Base-by-base conservation (phyloP, 2,329 filamentous ascomycete species). In the Colletotrichum melonis region DNA sequence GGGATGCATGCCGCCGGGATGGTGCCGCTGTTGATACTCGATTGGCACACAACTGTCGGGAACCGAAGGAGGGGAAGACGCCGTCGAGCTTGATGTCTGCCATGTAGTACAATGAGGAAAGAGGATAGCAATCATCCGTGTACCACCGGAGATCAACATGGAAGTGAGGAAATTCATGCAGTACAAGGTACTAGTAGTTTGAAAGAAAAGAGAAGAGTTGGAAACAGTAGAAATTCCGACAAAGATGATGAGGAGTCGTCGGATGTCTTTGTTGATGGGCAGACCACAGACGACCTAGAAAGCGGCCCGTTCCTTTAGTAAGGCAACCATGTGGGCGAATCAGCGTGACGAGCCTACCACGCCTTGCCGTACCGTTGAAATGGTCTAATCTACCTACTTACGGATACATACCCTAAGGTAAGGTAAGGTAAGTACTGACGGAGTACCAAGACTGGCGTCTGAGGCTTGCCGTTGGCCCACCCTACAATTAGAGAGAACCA, bases 271-370 rank as follows among this genome's bases (percentile, higher is more conserved):
- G 55, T 73, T 32, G 42, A 60, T 30, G 49, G 65, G 7, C 42
- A 49, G 42, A 49, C 42, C 35, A 66, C 7, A n/a, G 42, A 11
- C 8, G 56, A 66, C 62, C 62, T 59, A 59, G 49, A 52, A 52
- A 71, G 71, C 71, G 67, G 67, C 67, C 71, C 67, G 71, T 73
- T 71, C 71, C 71, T 52, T 57, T 70, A 62, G 46, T 63, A 60
- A 59, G 49, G 38, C 35, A 71, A 63, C 62, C 67, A 71, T 28
- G 56, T 66, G 67, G 62, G 62, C 67, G 59, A 73, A 73, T 69
- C 66, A 60, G 70, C 62, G 59, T 26, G n/a, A 57, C 22, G 35
- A 70, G 55, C 9, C 67, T 65, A 60, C 70, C 60, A 30, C 46
- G 42, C 28, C 32, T 59, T 65, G 67, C 70, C 60, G 24, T 57